Evolutionary conservation across 176 grass and related monocot genomes (phyloP), one percentile per base, ranked within the genome.

Genomic region (Avena eriantha): DNA sequence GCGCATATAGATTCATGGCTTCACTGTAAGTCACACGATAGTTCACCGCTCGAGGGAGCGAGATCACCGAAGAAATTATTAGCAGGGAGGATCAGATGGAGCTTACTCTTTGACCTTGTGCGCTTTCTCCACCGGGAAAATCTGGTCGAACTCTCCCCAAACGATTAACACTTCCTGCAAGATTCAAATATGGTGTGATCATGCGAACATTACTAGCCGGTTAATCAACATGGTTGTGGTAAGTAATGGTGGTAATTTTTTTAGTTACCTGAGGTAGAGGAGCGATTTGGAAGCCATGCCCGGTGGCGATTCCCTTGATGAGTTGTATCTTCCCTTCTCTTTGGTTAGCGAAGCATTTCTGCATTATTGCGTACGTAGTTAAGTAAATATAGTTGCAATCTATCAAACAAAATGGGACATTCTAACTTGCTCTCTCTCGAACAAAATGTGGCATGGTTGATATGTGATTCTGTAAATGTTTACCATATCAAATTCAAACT

Each of bases 131-230:
- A 95, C 61, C 0, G 88, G 90, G 58, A 95, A 98, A 47, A 98
- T 94, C 81, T 91, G 89, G 76, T 98, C 96, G 39, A 93, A 86
- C 69, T 95, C 93, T 39, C 96, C 96, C 96, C 96, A 98, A 36
- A 95, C 71, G 69, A 98, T 86, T 49, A 98, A 75, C 23, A 95
- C 86, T 51, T 98, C 88, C 96, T 93, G 86, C 45, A 45, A 69
- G 11, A 46, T 8, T 14, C 8, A 73, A 45, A 26, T 10, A 39
- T 18, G 0, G 3, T 8, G 15, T 35, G 14, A 12, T 3, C 21
- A 73, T 16, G 43, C 0, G 5, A 46, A 39, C 36, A 39, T 39
- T 39, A 39, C 36, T 39, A 39, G 36, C 6, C 39, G 39, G 39
- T 67, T 33, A 34, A 67, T 15, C 2, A 0, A 0, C 6, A 17